A percentile compares a stretch with the other conserved stretches of the same genome.
Conservation (phyloP, 139 green algal species). For the Picochlorum sp. region DNA sequence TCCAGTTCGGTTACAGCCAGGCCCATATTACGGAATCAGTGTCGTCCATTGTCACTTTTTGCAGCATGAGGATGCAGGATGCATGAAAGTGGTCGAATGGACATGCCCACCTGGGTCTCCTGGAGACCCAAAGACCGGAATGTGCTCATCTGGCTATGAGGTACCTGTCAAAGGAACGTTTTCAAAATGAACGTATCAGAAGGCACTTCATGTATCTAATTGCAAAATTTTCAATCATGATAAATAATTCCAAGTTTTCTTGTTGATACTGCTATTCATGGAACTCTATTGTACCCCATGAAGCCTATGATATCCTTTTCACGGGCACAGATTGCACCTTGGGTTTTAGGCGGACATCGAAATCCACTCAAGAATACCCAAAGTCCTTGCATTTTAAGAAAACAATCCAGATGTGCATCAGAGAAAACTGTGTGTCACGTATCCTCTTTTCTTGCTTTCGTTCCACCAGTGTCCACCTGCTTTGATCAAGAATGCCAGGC, state of each 20-base stretch:
- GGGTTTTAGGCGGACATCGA: too few relatives aligned
- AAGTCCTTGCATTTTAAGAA: too few relatives aligned
- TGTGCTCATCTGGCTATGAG: neutral
- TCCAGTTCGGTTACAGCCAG: neutral
- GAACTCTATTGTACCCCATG: too few relatives aligned
- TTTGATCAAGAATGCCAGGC: conserved; percentile 12
- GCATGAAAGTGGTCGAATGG: conserved; percentile 9
- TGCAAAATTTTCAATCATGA: too few relatives aligned
- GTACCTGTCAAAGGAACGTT: neutral
- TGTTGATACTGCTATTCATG: too few relatives aligned
- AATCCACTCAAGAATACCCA: too few relatives aligned
- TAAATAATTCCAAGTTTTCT: too few relatives aligned
- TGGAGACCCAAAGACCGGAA: conserved; percentile 3
- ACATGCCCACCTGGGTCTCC: neutral
- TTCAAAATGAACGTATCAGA: neutral
- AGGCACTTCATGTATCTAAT: too few relatives aligned
- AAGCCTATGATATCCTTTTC: too few relatives aligned
- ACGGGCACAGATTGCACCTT: too few relatives aligned
- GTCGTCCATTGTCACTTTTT: conserved; percentile 2
- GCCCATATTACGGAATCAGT: neutral
- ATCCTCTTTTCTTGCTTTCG: neutral
- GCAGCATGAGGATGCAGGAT: conserved; percentile 1
- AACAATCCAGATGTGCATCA: too few relatives aligned
- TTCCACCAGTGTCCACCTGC: neutral
- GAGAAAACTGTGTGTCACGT: neutral